These are phyloP conservation scores for Yamadazyma sp. DNA, from an alignment of 1,139 yeast genomes.

Conservation along the genomic window DNA sequence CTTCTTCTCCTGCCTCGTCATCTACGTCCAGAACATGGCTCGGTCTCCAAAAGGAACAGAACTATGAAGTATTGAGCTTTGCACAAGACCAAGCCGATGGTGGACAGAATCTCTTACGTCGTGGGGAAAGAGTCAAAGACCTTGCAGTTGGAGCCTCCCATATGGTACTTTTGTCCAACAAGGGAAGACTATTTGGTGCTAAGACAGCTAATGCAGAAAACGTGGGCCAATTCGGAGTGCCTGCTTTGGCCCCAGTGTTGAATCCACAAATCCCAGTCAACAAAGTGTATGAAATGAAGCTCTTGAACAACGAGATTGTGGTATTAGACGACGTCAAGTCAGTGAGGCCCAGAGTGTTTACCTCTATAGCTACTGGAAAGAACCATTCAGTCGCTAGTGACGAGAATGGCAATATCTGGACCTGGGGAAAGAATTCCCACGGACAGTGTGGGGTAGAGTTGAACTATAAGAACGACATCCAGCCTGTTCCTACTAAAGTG, in stretches of 20 bases:
- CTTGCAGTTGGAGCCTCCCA: conserved; percentile 67
- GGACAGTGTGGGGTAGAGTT: conserved; percentile 85
- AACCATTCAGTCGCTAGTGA: conserved; percentile 73
- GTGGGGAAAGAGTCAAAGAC: conserved; percentile 50
- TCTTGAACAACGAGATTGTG: conserved; percentile 36
- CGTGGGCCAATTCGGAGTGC: conserved; percentile 85
- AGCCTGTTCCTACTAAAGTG: conserved; percentile 67
- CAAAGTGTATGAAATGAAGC: conserved; percentile 32
- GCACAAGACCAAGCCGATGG: neutral
- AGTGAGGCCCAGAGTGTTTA: conserved; percentile 45
- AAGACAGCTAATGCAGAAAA: conserved; percentile 50
- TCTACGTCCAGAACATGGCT: conserved; percentile 20
- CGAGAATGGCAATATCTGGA: conserved; percentile 61
- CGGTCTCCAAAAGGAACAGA: conserved; percentile 11
- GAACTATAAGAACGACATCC: conserved; percentile 60
- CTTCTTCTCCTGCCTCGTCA: conserved; percentile 1
- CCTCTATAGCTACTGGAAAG: conserved; percentile 69
- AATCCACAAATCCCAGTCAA: conserved; percentile 24
- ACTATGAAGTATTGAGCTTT: conserved; percentile 7
- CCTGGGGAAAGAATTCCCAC: conserved; percentile 80
- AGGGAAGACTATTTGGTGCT: conserved; percentile 66
- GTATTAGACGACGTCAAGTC: conserved; percentile 19
- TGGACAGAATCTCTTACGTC: conserved; percentile 18
- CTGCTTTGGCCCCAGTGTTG: conserved; percentile 64
- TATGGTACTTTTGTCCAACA: conserved; percentile 56